Evolutionary conservation across 805 yeast genomes (phyloP).

Genomic region (Sugiyamaella floridensis): DNA sequence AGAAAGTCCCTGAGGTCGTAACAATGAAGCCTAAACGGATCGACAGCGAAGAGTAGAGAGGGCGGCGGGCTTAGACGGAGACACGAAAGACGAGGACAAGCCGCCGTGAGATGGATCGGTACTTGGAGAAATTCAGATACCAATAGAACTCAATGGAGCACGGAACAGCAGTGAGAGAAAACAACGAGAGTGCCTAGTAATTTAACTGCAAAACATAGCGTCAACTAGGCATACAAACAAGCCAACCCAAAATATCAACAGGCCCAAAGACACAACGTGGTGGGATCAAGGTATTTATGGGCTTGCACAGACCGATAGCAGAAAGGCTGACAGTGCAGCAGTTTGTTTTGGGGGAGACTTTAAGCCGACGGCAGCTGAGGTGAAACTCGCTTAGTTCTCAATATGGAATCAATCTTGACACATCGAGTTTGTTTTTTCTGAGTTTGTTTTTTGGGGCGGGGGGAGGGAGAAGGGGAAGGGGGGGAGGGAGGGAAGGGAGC

Average conservation of each 20-base stretch:
- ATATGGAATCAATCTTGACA: neutral
- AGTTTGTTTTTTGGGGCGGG: neutral
- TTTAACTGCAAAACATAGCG: neutral
- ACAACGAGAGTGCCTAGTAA: neutral
- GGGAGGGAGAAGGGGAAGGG: neutral
- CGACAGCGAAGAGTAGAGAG: neutral
- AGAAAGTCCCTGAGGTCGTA: too few relatives aligned
- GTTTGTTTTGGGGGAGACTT: neutral
- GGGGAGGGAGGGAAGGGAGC: neutral
- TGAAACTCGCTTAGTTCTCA: neutral
- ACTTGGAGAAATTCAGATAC: too few relatives aligned
- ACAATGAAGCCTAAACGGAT: too few relatives aligned
- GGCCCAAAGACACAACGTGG: neutral
- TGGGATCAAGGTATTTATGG: neutral
- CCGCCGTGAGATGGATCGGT: neutral
- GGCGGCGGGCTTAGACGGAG: too few relatives aligned
- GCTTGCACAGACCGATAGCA: neutral
- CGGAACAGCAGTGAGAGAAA: neutral
- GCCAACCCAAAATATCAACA: neutral
- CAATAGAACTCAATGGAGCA: neutral
- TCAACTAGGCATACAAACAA: neutral
- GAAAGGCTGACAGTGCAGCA: neutral
- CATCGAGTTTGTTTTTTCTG: neutral
- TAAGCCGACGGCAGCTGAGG: neutral
- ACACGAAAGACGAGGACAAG: constrained; percentile 1